Evolutionary conservation across 2,329 filamentous ascomycete genomes (phyloP).

Genomic region (Fusarium sp.): DNA sequence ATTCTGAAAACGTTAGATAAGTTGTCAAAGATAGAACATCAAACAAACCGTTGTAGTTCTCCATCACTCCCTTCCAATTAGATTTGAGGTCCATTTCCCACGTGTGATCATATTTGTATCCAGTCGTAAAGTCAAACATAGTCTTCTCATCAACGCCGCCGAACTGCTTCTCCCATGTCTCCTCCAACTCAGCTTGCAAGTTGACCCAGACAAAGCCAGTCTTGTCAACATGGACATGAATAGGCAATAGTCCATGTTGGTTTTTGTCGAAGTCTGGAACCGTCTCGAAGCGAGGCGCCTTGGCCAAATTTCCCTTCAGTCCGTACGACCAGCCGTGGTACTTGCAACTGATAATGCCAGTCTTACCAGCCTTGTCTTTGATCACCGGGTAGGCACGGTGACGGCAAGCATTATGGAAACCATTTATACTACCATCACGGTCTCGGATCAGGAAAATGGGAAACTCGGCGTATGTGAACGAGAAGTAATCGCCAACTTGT

Average conservation of each 20-base stretch:
- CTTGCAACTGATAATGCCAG: no score
- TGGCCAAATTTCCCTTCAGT: constrained; percentile 60
- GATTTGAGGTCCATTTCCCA: constrained; percentile 68
- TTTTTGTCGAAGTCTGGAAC: no score
- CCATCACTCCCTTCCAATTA: constrained; percentile 70
- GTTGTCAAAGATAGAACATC: no score
- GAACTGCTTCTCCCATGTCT: constrained; percentile 64
- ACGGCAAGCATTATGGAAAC: constrained; percentile 67
- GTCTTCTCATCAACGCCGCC: constrained; percentile 53
- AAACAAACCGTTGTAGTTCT: constrained; percentile 25
- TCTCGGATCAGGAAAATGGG: constrained; percentile 66
- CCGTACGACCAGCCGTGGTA: no score
- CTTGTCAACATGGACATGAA: constrained; percentile 63
- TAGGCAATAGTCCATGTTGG: neutral
- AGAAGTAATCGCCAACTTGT: constrained; percentile 67
- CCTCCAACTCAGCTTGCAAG: constrained; percentile 61
- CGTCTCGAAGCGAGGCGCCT: constrained; percentile 60
- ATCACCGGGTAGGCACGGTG: no score
- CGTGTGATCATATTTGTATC: constrained; percentile 68
- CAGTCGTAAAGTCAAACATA: constrained; percentile 55
- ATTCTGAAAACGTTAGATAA: constrained; percentile 2
- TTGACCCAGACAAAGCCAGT: constrained; percentile 71
- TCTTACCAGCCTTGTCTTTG: no score
- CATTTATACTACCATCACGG: constrained; percentile 64
- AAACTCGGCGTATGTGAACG: constrained; percentile 67